Evolutionary conservation across 1,284 basidiomycete genomes (phyloP).

Genomic region (Pseudozyma pruni): DNA sequence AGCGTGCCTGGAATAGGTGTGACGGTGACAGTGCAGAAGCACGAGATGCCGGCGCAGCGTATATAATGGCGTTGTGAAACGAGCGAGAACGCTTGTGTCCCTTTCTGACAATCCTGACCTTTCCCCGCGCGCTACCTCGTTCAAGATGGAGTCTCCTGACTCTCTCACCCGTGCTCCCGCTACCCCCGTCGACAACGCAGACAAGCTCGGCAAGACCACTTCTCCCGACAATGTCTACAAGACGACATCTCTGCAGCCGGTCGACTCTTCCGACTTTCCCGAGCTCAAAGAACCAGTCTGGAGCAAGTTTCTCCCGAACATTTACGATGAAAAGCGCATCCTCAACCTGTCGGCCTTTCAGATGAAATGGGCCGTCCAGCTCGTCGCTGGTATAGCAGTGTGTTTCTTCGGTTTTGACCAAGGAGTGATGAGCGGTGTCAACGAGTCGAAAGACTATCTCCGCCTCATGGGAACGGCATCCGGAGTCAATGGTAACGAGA

Average conservation of each 20-base stretch:
- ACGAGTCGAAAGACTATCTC: constrained; percentile 32
- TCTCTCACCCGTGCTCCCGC: constrained; percentile 17
- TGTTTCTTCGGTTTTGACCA: constrained; percentile 36
- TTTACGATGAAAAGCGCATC: constrained; percentile 30
- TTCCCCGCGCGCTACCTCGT: background rate
- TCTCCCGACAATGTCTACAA: constrained; percentile 6
- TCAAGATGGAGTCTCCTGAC: constrained; percentile 23
- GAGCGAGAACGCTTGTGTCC: too few relatives aligned
- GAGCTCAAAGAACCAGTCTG: constrained; percentile 25
- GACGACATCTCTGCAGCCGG: constrained; percentile 5
- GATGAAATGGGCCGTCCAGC: constrained; percentile 40
- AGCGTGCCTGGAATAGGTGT: too few relatives aligned
- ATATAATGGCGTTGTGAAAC: too few relatives aligned
- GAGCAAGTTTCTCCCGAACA: constrained; percentile 23
- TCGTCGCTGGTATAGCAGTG: constrained; percentile 31
- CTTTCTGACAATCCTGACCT: background rate
- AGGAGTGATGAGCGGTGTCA: constrained; percentile 33
- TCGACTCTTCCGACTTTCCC: constrained; percentile 19
- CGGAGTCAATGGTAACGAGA: constrained; percentile 19
- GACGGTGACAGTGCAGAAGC: too few relatives aligned
- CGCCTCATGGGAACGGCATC: constrained; percentile 32
- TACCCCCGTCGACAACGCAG: background rate
- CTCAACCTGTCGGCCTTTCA: constrained; percentile 22
- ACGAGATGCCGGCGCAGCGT: too few relatives aligned
- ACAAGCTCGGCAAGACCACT: constrained; percentile 15